A percentile compares a stretch with the other conserved stretches of the same genome.
Conservation (phyloP, 2,329 filamentous ascomycete species). For the Colletotrichum incanum region DNA sequence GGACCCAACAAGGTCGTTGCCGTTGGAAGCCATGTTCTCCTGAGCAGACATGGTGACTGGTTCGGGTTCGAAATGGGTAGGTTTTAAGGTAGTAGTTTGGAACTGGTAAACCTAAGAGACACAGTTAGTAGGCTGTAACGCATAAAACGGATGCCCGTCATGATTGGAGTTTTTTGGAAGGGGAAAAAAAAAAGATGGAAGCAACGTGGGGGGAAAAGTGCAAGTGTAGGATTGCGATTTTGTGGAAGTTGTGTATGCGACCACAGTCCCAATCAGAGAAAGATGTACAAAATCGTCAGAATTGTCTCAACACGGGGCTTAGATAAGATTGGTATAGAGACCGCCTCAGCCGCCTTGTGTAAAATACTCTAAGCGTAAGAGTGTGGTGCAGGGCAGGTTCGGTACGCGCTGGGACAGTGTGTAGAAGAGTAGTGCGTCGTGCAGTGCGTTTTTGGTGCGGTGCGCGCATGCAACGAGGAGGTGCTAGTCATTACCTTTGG, state of each 20-base stretch:
- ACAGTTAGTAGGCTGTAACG: background rate
- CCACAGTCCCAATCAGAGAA: background rate
- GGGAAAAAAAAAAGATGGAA: background rate
- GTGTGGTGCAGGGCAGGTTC: no score
- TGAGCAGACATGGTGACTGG: conserved; percentile 73
- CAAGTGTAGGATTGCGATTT: background rate
- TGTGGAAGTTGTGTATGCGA: conserved; percentile 16
- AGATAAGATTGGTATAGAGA: background rate
- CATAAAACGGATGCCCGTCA: background rate
- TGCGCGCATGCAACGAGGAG: background rate
- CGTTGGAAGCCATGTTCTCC: conserved; percentile 70
- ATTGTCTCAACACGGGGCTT: background rate
- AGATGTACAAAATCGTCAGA: no score
- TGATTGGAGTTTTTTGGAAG: background rate
- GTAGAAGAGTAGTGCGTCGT: background rate
- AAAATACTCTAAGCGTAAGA: background rate
- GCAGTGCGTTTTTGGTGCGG: background rate
- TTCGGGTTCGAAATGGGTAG: conserved; percentile 31
- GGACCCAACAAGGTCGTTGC: conserved; percentile 72
- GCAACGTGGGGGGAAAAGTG: background rate
- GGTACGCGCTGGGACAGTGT: background rate
- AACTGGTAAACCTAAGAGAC: background rate
- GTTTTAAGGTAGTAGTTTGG: conserved; percentile 2
- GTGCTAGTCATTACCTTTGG: conserved; percentile 29
- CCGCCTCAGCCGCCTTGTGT: background rate